A percentile compares a stretch with the other conserved stretches of the same genome.
phyloP scores from a whole-genome alignment of 495 filamentous ascomycete genomes.

The Thermothielavioides terrestris region DNA sequence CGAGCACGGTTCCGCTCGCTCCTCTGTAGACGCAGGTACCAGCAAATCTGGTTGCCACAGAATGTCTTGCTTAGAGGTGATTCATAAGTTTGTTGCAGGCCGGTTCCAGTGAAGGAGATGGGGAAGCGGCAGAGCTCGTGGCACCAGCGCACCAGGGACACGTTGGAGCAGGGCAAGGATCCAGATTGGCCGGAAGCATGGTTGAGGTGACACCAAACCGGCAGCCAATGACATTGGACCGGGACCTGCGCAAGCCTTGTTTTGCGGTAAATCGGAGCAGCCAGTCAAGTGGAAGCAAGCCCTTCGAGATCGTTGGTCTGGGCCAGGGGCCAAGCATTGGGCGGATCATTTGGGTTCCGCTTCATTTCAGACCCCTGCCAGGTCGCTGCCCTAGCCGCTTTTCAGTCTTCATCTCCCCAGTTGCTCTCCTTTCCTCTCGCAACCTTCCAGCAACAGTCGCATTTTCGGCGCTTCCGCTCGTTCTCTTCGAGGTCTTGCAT shows the following conservation, averaged over 20 bases:
- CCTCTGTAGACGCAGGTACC: no score
- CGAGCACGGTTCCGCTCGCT: no score
- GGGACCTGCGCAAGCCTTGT: conserved; percentile 23
- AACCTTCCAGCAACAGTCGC: conserved; percentile 15
- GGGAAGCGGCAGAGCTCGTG: neutral
- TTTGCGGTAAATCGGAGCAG: conserved; percentile 6
- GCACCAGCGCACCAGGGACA: neutral
- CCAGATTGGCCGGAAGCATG: neutral
- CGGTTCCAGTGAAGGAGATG: neutral
- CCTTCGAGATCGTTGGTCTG: conserved; percentile 14
- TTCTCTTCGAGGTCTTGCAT: conserved; percentile 30
- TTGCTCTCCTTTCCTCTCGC: conserved; percentile 10
- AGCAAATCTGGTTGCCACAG: neutral
- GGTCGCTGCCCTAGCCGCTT: conserved; percentile 3
- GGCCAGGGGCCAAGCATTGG: conserved; percentile 4
- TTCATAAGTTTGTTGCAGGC: neutral
- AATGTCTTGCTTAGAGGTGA: neutral
- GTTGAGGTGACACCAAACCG: neutral
- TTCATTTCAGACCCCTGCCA: conserved; percentile 19
- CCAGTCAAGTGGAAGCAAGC: conserved; percentile 12
- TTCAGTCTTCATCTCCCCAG: conserved; percentile 5
- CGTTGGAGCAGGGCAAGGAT: neutral
- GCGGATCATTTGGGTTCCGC: conserved; percentile 14
- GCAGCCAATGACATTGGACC: conserved; percentile 14
- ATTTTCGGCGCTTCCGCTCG: conserved; percentile 23